Conservation (phyloP, 2,329 filamentous ascomycete genomes). For the Ambrosiella cleistominuta region DNA sequence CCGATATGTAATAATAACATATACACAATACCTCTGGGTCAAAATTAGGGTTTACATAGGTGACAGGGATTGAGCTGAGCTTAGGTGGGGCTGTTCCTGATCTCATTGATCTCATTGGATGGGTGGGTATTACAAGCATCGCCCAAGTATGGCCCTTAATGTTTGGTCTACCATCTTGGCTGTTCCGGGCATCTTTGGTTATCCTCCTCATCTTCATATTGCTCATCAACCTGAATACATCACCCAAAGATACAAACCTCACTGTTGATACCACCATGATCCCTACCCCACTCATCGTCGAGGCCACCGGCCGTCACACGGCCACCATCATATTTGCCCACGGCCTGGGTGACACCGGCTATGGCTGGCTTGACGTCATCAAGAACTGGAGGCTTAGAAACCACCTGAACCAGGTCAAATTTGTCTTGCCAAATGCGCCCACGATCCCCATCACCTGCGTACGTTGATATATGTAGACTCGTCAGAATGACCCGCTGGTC, state of each 20-base stretch:
- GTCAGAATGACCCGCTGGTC: too few species aligned
- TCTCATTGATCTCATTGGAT: neutral
- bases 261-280: neutral
- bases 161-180: neutral
- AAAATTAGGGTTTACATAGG: neutral
- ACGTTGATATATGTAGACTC: constrained; percentile 17
- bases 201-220: neutral
- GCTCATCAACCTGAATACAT: neutral
- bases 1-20: too few species aligned
- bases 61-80: too few species aligned
- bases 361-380: constrained; percentile 65
- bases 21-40: too few species aligned
- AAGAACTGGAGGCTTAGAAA: constrained; percentile 70
- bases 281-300: constrained; percentile 47
- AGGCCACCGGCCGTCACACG: constrained; percentile 67
- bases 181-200: neutral
- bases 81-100: neutral
- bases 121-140: neutral
- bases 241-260: neutral
- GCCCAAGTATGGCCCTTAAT: neutral
- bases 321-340: constrained; percentile 91
- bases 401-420: constrained; percentile 77
- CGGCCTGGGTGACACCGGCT: constrained; percentile 70
- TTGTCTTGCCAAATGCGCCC: constrained; percentile 85
- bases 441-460: constrained; percentile 71